Evolutionary conservation across 148 eudicot genomes (phyloP).

Genomic region (Spergularia bocconei): DNA sequence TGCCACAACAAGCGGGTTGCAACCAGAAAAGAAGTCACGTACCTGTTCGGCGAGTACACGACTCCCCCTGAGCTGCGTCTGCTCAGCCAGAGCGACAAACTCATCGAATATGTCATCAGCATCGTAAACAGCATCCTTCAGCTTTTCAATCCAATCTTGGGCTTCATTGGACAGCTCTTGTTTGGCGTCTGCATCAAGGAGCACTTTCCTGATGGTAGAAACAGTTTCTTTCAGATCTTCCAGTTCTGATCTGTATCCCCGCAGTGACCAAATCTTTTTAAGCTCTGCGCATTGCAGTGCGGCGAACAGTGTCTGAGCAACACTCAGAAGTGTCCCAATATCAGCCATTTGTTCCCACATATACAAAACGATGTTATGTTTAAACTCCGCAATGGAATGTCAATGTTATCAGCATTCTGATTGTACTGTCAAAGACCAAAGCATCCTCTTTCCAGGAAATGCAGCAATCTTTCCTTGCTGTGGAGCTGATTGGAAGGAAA

Average conservation of each 20-base stretch:
- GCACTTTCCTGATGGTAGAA: constrained; percentile 19
- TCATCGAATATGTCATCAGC: constrained; percentile 28
- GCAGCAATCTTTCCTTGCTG: no score
- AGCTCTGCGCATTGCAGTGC: constrained; percentile 4
- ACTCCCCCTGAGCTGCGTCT: neutral
- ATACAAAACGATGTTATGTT: no score
- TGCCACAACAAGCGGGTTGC: neutral
- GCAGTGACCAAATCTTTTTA: constrained; percentile 10
- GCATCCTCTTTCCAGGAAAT: no score
- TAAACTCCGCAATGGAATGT: no score
- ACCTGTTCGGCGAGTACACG: constrained; percentile 15
- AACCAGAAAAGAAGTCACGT: constrained; percentile 13
- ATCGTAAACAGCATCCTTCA: constrained; percentile 26
- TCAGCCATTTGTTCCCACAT: neutral
- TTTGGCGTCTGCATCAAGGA: constrained; percentile 25
- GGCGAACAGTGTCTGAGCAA: constrained; percentile 7
- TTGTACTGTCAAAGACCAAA: no score
- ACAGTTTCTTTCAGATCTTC: constrained; percentile 21
- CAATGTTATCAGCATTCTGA: no score
- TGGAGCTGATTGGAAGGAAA: no score
- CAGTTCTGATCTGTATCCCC: constrained; percentile 19
- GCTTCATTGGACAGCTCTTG: constrained; percentile 8
- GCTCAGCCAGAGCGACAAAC: constrained; percentile 9
- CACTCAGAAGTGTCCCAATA: neutral
- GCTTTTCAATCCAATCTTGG: constrained; percentile 23